Percentiles rank a stretch among this genome's conserved stretches.
Conservation (phyloP, 108 stramenopile species). For the Halocafeteria seosinensis region DNA sequence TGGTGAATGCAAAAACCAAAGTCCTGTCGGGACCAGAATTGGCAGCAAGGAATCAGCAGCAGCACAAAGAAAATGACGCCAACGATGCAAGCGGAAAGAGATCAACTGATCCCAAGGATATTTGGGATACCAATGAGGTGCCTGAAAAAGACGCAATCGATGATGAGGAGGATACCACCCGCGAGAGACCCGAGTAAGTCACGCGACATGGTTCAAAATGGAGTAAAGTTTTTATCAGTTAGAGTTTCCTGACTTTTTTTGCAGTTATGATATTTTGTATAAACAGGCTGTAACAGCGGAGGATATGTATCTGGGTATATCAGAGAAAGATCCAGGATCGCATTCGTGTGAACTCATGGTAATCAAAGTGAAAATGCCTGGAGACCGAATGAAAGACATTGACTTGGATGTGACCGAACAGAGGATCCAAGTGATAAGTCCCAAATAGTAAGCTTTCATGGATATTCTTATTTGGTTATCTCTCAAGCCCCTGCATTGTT, state of each 20-base stretch:
- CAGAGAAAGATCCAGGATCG: slow-evolving; percentile 5
- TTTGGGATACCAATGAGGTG: background rate
- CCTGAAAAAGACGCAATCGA: too few relatives aligned
- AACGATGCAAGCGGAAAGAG: too few relatives aligned
- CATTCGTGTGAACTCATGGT: background rate
- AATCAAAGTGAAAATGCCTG: slow-evolving; percentile 9
- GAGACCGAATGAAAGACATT: background rate
- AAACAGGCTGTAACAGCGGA: slow-evolving; percentile 10
- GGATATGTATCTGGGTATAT: slow-evolving; percentile 4
- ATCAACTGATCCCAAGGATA: too few relatives aligned
- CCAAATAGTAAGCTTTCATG: too few relatives aligned
- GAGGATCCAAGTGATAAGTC: background rate
- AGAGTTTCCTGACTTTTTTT: background rate
- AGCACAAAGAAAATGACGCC: too few relatives aligned
- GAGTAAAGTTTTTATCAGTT: background rate
- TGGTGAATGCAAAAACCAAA: too few relatives aligned
- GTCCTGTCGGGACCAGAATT: too few relatives aligned
- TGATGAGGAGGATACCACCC: background rate
- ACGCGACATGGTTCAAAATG: background rate
- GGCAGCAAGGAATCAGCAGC: too few relatives aligned
- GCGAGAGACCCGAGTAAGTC: background rate
- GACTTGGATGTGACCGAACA: slow-evolving; percentile 13
- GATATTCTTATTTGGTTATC: too few relatives aligned
- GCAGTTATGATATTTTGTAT: slow-evolving; percentile 2
- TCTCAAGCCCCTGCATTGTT: background rate